phyloP scores from a whole-genome alignment of 495 filamentous ascomycete genomes.

The Trichoderma reesei region DNA sequence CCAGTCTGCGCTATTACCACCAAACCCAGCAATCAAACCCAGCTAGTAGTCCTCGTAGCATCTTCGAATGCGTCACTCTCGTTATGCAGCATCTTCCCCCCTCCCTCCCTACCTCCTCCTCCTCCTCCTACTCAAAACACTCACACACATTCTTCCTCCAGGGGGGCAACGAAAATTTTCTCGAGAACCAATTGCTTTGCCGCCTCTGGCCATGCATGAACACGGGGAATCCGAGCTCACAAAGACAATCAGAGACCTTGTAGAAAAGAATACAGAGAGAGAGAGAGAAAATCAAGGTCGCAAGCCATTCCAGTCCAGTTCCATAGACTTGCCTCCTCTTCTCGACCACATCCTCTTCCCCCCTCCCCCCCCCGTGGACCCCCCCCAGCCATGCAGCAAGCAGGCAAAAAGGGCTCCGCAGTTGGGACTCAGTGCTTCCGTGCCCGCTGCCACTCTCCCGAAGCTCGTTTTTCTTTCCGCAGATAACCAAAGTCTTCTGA shows the following conservation, averaged over 20 bases:
- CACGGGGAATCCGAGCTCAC: not conserved
- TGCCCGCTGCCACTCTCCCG: not conserved
- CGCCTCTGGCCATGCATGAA: not conserved
- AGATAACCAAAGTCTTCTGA: not conserved
- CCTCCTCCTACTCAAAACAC: too few species aligned
- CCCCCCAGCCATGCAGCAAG: not conserved
- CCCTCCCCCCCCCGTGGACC: not conserved
- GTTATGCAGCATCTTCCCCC: too few species aligned
- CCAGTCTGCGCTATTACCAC: too few species aligned
- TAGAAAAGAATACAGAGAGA: not conserved
- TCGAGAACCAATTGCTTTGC: too few species aligned
- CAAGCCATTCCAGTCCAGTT: not conserved
- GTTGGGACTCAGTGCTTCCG: slow-evolving; percentile 5
- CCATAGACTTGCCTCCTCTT: not conserved
- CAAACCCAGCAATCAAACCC: too few species aligned
- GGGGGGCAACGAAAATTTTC: not conserved
- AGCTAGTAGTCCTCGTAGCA: too few species aligned
- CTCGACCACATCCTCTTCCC: not conserved
- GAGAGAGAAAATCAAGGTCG: not conserved
- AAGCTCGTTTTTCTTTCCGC: not conserved
- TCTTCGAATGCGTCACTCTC: too few species aligned
- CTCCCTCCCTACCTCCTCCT: too few species aligned
- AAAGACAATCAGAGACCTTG: not conserved
- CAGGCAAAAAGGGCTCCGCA: not conserved
- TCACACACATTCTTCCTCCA: too few species aligned